Base-by-base conservation (phyloP, 768 basidiomycete species). In the Mrakia blollopis region DNA sequence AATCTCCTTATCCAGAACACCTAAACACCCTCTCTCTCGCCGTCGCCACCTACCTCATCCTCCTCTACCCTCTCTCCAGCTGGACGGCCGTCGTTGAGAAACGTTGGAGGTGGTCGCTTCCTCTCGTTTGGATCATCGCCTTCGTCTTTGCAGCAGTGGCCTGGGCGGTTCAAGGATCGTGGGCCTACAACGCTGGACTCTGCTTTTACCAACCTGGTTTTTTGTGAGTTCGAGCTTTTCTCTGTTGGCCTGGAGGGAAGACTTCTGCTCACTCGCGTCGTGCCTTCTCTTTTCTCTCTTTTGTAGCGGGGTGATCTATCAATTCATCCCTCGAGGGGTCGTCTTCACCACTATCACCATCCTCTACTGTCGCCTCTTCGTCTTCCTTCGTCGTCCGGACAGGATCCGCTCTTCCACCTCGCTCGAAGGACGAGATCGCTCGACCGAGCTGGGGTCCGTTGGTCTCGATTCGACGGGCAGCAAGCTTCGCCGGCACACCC, bases 371-470 rank as follows among this genome's bases (percentile, higher is more conserved):
- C 75, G 80, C 54, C 79, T 84, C 2, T 84, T 82, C 78, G 81
- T 84, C 75, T 84, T 84, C 76, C 81, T 84, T 11, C 81, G 82
- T n/a, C 81, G 84, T 54, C 84, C 84, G 0, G 84, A 84, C 79
- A 81, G 81, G 73, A 83, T 84, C 71, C 79, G 82, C 28, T 78
- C 81, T 35, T 81, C 83, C 2, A 79, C 74, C 25, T 79, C 78
- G 7, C 47, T 73, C 41, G 57, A 76, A 28, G 67, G 70, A 23
- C 44, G 44, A 37, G 41, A 30, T 25, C n/a, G n/a, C 23, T 71
- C 68, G 16, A 60, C 68, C 9, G 41, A 60, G 1, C 13, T 25
- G 32, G 47, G 23, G 10, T 30, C 25, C 37, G 32, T 37, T 8
- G 65, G 37, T 18, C 14, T 68, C 39, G 37, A 41, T 37, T 68